Base-by-base conservation (phyloP, 1,284 basidiomycete genomes). In the Malassezia nana region DNA sequence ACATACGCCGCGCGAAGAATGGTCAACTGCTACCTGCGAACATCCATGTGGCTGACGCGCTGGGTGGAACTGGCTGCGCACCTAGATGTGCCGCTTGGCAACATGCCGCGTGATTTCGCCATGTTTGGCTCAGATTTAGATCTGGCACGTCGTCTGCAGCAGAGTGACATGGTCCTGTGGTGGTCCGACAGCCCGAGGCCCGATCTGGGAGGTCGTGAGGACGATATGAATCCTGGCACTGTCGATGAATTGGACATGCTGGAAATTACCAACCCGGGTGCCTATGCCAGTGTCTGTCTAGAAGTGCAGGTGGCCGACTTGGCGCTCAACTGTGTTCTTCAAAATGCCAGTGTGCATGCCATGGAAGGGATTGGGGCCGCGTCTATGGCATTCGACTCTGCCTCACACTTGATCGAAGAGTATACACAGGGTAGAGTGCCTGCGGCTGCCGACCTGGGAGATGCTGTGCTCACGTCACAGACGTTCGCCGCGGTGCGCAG, bases 281-380 rank as follows among this genome's bases (percentile, higher is more conserved):
- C 84, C 53, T 96, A 94, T 75, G 83, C 86, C 6, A 94, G 92
- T 49, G 92, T 95, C 16, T 91, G 89, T 58, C 78, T 99, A 29
- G 89, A 95, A 63, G 78, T 99, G 57, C 84, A 85, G 6, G 79
- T 99, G 10, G 82, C 86, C 25, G 92, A 98, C 75, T 80, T 99
- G 12, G 91, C 92, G 0, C 85, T 98, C 59, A 86, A 99, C 71
- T 84, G 92, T 0, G 86, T 99, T 7, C 78, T 98, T 10, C 94
- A 96, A 69, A 92, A 91, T 0, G 83, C 91, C 9, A 79, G 89
- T 51, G 88, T 98, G 59, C 95, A 98, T 76, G 92, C 98, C 72
- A 81, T 96, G 67, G 92, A 98, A 76, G 94, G 94, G 2, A 87
- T 85, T 56, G 65, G 66, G 4, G 69, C 71, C 16, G 80, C 79